Evolutionary conservation across 352 stramenopile genomes (phyloP).

Genomic region (Phytophthora melonis): DNA sequence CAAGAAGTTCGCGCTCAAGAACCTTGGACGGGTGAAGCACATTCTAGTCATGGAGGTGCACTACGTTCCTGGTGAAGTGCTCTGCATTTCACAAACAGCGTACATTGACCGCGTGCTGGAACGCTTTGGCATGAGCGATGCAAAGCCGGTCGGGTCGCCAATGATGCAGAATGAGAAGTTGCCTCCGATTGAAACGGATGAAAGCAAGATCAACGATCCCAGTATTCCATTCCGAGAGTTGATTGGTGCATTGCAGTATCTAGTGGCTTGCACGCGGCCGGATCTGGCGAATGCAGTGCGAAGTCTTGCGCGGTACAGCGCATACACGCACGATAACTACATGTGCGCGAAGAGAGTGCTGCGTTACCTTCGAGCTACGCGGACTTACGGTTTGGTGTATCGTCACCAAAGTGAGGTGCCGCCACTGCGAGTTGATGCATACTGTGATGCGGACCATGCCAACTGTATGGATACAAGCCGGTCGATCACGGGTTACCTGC

Average conservation of each 20-base stretch:
- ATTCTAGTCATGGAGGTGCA: slow-evolving; percentile 2
- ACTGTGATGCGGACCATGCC: slow-evolving; percentile 8
- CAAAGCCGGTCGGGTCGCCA: not conserved
- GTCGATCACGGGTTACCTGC: slow-evolving; percentile 3
- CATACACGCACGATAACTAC: slow-evolving; percentile 7
- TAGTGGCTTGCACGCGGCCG: not conserved
- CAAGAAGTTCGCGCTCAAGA: slow-evolving; percentile 6
- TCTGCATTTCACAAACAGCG: slow-evolving; percentile 7
- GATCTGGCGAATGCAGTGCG: not conserved
- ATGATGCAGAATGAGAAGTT: slow-evolving; percentile 9
- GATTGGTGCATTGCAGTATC: not conserved
- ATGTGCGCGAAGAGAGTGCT: not conserved
- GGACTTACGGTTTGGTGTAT: slow-evolving; percentile 1
- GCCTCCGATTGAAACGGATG: not conserved
- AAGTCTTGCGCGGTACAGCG: not conserved
- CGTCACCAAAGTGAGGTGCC: not conserved
- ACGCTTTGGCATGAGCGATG: not conserved
- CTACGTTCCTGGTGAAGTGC: not conserved
- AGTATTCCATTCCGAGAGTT: not conserved
- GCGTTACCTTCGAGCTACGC: not conserved
- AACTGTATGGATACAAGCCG: slow-evolving; percentile 13
- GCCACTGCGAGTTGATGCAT: not conserved
- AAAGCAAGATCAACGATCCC: slow-evolving; percentile 5
- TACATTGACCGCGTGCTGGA: slow-evolving; percentile 8
- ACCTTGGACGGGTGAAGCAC: slow-evolving; percentile 10